Conservation (phyloP, 495 filamentous ascomycete species). For the Lasiosphaeria miniovina region DNA sequence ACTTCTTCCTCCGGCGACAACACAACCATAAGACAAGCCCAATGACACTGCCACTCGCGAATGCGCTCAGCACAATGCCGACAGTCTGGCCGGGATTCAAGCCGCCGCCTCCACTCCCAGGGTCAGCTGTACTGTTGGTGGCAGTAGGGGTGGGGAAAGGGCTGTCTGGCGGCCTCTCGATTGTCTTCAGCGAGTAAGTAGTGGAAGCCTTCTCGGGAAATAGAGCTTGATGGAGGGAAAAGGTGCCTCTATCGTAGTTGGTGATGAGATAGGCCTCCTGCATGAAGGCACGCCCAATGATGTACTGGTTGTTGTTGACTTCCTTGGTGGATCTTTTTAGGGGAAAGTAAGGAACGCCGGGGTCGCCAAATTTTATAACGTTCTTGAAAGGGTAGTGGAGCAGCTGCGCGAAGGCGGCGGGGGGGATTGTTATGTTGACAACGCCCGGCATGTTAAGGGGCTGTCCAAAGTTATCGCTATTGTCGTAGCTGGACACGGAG, state of each 20-base stretch:
- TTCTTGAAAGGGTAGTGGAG: conserved; percentile 57
- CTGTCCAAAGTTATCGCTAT: conserved; percentile 40
- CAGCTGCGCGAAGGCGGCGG: conserved; percentile 60
- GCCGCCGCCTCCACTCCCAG: conserved; percentile 5
- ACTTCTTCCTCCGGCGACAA: conserved; percentile 30
- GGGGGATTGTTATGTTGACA: conserved; percentile 62
- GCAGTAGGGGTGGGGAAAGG: conserved; percentile 35
- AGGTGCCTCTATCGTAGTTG: conserved; percentile 61
- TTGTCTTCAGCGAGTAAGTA: conserved; percentile 48
- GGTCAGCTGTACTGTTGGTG: background rate
- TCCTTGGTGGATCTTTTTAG: conserved; percentile 43
- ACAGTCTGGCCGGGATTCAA: conserved; percentile 46
- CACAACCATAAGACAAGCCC: conserved; percentile 33
- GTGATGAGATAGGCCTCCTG: conserved; percentile 68
- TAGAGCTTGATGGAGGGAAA: conserved; percentile 57
- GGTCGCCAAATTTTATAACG: conserved; percentile 40
- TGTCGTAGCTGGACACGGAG: conserved; percentile 50
- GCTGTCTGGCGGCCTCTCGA: conserved; percentile 45
- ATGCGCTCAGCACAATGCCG: conserved; percentile 43
- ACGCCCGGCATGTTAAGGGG: conserved; percentile 43
- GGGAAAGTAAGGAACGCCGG: conserved; percentile 60
- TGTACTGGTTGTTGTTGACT: conserved; percentile 50
- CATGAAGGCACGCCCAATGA: conserved; percentile 67
- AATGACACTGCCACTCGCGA: conserved; percentile 41
- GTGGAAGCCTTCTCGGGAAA: conserved; percentile 45